phyloP scores from a whole-genome alignment of 2,329 filamentous ascomycete genomes.

The Grosmannia clavigera region DNA sequence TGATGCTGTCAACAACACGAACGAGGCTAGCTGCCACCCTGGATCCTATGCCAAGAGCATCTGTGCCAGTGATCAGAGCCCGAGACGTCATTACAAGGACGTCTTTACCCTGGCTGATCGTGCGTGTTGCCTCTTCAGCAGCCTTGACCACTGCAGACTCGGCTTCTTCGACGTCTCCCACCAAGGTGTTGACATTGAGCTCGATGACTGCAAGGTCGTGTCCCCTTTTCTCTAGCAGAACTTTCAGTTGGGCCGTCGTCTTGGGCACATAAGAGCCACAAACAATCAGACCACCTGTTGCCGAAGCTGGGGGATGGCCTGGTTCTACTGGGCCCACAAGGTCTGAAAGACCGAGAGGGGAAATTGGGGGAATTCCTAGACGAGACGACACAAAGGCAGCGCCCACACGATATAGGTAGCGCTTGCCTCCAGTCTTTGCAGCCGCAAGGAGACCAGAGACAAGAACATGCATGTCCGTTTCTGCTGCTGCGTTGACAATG shows the following conservation, averaged over 20 bases:
- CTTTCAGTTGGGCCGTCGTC: slow-evolving; percentile 40
- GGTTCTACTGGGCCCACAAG: slow-evolving; percentile 21
- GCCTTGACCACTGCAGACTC: slow-evolving; percentile 19
- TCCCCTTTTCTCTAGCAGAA: slow-evolving; percentile 25
- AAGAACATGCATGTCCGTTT: slow-evolving; percentile 41
- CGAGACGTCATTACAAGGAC: slow-evolving; percentile 48
- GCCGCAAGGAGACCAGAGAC: slow-evolving; percentile 30
- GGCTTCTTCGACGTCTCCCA: slow-evolving; percentile 18
- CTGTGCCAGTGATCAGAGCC: slow-evolving; percentile 27
- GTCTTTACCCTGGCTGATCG: slow-evolving; percentile 28
- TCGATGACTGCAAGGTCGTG: slow-evolving; percentile 30
- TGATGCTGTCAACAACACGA: neutral
- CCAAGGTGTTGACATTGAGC: slow-evolving; percentile 34
- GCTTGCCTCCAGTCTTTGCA: slow-evolving; percentile 18
- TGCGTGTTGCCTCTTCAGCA: slow-evolving; percentile 23
- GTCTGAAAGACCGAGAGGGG: slow-evolving; percentile 33
- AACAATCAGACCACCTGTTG: slow-evolving; percentile 37
- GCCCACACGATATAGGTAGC: slow-evolving; percentile 27
- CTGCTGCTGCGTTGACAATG: slow-evolving; percentile 35
- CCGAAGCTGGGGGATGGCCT: neutral
- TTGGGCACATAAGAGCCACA: slow-evolving; percentile 48
- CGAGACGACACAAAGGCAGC: slow-evolving; percentile 32
- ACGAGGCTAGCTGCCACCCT: slow-evolving; percentile 36
- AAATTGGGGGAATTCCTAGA: slow-evolving; percentile 37
- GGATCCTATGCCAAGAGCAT: slow-evolving; percentile 17